A percentile compares a stretch with the other conserved stretches of the same genome.
Conservation (phyloP, 1,139 yeast genomes). For the Arxiozyma slooffiae region DNA sequence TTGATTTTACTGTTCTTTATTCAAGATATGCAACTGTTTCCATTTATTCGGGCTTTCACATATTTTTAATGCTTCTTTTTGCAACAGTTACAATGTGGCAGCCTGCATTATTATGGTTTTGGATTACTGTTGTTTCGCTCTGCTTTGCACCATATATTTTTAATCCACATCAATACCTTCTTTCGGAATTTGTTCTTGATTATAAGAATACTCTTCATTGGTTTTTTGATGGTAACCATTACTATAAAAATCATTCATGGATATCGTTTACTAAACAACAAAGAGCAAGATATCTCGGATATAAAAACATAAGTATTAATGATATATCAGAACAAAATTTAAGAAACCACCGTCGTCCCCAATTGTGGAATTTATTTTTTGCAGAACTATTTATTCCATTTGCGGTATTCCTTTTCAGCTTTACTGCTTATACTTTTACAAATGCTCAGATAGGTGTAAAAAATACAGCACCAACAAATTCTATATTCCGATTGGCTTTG, state of each 20-base stretch:
- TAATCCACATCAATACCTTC: slow-evolving; percentile 78
- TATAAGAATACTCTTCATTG: slow-evolving; percentile 57
- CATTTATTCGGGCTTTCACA: slow-evolving; percentile 54
- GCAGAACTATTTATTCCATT: slow-evolving; percentile 48
- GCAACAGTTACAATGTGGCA: slow-evolving; percentile 68
- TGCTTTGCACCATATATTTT: slow-evolving; percentile 72
- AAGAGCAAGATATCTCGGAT: slow-evolving; percentile 60
- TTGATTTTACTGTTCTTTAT: slow-evolving; percentile 50
- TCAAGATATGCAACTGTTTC: slow-evolving; percentile 56
- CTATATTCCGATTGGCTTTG: slow-evolving; percentile 43
- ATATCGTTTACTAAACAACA: slow-evolving; percentile 41
- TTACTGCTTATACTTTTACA: slow-evolving; percentile 56
- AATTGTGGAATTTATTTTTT: slow-evolving; percentile 40
- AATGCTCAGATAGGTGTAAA: slow-evolving; percentile 61
- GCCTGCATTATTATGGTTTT: slow-evolving; percentile 70
- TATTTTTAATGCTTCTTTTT: slow-evolving; percentile 50
- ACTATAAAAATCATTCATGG: slow-evolving; percentile 51
- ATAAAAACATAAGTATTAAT: slow-evolving; percentile 38
- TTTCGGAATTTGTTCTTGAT: slow-evolving; percentile 61
- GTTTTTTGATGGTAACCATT: slow-evolving; percentile 57
- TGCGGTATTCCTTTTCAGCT: slow-evolving; percentile 35
- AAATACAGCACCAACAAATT: slow-evolving; percentile 41
- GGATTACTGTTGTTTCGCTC: slow-evolving; percentile 63
- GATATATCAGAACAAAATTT: slow-evolving; percentile 29
- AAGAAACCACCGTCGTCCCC: slow-evolving; percentile 35